These are phyloP conservation scores for Vigna reflexopilosa DNA, from an alignment of 306 rosid species.

Conservation along the genomic window DNA sequence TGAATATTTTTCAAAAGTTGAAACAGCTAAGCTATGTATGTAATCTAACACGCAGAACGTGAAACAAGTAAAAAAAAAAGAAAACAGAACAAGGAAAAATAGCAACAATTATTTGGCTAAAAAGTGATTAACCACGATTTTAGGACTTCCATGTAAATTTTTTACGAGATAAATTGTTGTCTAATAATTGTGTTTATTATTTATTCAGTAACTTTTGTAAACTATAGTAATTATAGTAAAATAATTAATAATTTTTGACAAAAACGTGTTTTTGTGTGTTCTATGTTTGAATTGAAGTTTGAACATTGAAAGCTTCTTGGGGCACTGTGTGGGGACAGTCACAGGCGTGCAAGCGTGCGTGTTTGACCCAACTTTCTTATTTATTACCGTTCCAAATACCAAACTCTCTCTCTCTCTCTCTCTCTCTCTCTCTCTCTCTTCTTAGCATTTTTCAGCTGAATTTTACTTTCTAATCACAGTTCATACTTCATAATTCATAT, in stretches of 20 bases:
- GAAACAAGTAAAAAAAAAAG: background rate
- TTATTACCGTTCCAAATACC: conserved; percentile 32
- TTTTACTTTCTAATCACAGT: conserved; percentile 42
- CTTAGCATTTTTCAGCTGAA: conserved; percentile 23
- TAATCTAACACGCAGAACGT: background rate
- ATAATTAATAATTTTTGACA: background rate
- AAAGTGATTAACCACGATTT: background rate
- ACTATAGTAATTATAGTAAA: background rate
- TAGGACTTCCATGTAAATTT: background rate
- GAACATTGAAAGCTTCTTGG: conserved; percentile 19
- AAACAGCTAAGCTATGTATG: conserved; percentile 33
- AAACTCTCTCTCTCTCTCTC: conserved; percentile 4
- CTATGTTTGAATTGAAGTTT: conserved; percentile 2
- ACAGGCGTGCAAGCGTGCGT: conserved; percentile 64
- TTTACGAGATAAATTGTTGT: background rate
- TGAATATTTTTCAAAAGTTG: conserved; percentile 32
- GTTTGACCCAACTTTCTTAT: conserved; percentile 54
- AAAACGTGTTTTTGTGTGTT: background rate
- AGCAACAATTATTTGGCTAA: conserved; percentile 22
- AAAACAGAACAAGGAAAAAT: background rate
- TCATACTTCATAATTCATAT: conserved; percentile 34
- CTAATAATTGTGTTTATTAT: background rate
- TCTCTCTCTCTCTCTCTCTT: conserved; percentile 24
- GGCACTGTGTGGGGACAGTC: conserved; percentile 55
- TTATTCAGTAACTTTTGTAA: background rate